Conservation (phyloP, 495 filamentous ascomycete species). For the Penicillium canescens region DNA sequence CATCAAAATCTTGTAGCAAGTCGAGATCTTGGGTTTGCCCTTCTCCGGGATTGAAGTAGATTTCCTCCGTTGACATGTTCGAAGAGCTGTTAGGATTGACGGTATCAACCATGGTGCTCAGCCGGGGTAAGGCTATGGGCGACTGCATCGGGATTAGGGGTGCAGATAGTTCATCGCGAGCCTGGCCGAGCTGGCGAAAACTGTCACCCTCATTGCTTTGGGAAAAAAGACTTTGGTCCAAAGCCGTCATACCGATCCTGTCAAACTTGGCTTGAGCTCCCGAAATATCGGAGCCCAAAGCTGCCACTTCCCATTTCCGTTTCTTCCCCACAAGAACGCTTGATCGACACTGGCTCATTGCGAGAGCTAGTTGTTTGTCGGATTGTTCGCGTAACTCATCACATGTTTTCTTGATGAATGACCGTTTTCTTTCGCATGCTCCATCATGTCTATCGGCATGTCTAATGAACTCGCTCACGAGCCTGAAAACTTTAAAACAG, state of each 20-base stretch:
- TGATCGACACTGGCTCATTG: conserved; percentile 5
- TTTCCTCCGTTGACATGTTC: conserved; percentile 7
- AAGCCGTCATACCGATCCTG: conserved; percentile 4
- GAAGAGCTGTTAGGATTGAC: conserved; percentile 8
- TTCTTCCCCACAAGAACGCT: conserved; percentile 9
- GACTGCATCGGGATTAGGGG: conserved; percentile 5
- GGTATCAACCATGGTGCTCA: conserved; percentile 1
- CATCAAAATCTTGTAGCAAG: conserved; percentile 14
- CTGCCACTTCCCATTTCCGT: conserved; percentile 8
- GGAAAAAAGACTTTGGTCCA: conserved; percentile 1
- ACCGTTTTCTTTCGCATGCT: conserved; percentile 10
- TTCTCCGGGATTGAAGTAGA: conserved; percentile 9
- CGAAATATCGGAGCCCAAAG: conserved; percentile 4
- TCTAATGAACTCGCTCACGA: conserved; percentile 21
- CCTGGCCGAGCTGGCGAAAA: conserved; percentile 4
- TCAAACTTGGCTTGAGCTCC: conserved; percentile 3
- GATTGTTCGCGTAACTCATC: conserved; percentile 17
- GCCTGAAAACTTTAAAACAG: conserved; percentile 17
- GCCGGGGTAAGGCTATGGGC: conserved; percentile 4
- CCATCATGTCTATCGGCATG: conserved; percentile 16
- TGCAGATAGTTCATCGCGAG: conserved; percentile 9
- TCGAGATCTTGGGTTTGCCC: conserved; percentile 10
- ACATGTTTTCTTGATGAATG: conserved; percentile 18
- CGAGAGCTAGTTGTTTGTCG: conserved; percentile 12
- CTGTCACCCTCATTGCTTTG: conserved; percentile 8